Evolutionary conservation across 495 filamentous ascomycete species (phyloP).

Genomic region (Penicillium lagena): DNA sequence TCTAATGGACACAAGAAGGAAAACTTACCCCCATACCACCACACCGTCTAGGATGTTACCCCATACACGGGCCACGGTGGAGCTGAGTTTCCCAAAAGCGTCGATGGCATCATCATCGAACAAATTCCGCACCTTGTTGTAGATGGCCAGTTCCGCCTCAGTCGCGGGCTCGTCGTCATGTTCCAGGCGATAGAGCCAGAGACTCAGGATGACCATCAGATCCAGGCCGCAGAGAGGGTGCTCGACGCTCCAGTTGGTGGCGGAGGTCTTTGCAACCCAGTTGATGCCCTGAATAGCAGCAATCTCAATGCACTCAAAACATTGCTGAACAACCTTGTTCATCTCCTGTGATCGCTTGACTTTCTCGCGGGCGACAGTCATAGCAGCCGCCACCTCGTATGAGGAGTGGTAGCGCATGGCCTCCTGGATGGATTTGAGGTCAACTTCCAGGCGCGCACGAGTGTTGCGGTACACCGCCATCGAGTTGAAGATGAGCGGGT

Average conservation of each 20-base stretch:
- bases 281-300: constrained; percentile 91
- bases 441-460: constrained; percentile 85
- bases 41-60: constrained; percentile 98
- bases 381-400: constrained; percentile 92
- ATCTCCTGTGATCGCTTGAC: constrained; percentile 95
- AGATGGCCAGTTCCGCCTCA: constrained; percentile 88
- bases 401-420: constrained; percentile 94
- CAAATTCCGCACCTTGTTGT: constrained; percentile 87
- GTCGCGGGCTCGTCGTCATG: constrained; percentile 93
- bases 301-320: constrained; percentile 97
- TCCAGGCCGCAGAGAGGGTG: constrained; percentile 96
- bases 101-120: constrained; percentile 88
- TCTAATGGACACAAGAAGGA: neutral
- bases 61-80: constrained; percentile 91
- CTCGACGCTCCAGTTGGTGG: constrained; percentile 98
- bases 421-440: constrained; percentile 92
- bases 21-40: constrained; percentile 90
- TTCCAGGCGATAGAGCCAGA: constrained; percentile 98
- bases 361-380: constrained; percentile 87
- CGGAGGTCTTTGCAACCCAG: constrained; percentile 94
- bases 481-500: constrained; percentile 97
- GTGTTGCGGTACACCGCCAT: constrained; percentile 97
- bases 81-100: constrained; percentile 77
- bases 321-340: constrained; percentile 97
- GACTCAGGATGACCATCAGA: constrained; percentile 95